These are phyloP conservation scores for Termitomyces sp. DNA, from an alignment of 768 basidiomycete species.

Conservation along the genomic window DNA sequence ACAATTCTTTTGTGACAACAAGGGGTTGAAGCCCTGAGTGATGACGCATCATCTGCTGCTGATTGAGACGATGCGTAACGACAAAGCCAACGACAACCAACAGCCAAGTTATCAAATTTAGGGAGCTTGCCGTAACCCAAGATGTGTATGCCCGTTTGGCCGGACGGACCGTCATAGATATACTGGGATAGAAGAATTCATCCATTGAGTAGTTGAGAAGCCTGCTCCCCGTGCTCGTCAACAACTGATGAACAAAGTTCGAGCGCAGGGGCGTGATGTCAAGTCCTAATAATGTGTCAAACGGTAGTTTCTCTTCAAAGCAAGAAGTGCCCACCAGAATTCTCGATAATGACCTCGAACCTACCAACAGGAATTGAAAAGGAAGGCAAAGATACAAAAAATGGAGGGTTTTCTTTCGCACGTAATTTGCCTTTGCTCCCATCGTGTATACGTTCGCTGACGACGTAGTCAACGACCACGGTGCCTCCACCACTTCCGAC, in stretches of 20 bases:
- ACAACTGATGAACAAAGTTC: conserved; percentile 51
- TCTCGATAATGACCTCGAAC: conserved; percentile 57
- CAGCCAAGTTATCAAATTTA: conserved; percentile 22
- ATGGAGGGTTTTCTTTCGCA: conserved; percentile 19
- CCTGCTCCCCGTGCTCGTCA: conserved; percentile 31
- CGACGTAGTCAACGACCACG: conserved; percentile 64
- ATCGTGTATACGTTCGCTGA: conserved; percentile 27
- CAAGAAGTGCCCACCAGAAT: conserved; percentile 37
- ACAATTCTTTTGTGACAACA: neutral
- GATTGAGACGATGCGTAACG: conserved; percentile 21
- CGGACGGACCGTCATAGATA: conserved; percentile 34
- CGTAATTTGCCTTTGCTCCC: conserved; percentile 31
- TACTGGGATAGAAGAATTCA: conserved; percentile 52
- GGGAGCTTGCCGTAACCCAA: conserved; percentile 15
- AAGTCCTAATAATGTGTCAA: conserved; percentile 26
- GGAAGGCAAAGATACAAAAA: conserved; percentile 61
- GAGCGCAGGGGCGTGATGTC: conserved; percentile 41
- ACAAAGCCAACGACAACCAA: conserved; percentile 23
- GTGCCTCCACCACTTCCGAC: conserved; percentile 47
- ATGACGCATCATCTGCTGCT: conserved; percentile 14
- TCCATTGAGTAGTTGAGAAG: conserved; percentile 54
- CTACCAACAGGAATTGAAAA: conserved; percentile 66
- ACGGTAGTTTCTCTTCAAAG: neutral
- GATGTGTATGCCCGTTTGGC: conserved; percentile 9
- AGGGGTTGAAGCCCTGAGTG: neutral